Evolutionary conservation across 106 monocot species (phyloP).

Genomic region (Acorus calamus): DNA sequence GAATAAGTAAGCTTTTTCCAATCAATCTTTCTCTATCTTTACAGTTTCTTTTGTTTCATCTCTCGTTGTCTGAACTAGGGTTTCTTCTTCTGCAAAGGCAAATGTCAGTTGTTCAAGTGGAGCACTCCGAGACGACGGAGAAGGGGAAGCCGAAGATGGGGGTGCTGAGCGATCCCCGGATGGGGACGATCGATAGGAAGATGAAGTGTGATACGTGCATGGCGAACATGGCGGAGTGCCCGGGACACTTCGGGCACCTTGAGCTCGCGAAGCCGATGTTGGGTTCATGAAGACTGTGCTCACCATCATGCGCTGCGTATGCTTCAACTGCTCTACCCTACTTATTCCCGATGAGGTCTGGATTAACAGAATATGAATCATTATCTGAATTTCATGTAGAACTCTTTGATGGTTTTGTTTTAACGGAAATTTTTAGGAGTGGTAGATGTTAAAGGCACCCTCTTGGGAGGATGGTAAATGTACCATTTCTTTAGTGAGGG

Average conservation of each 20-base stretch:
- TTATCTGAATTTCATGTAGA: too few relatives aligned
- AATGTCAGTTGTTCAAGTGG: slow-evolving; percentile 91
- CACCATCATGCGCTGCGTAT: too few relatives aligned
- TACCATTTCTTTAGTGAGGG: too few relatives aligned
- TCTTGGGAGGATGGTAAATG: too few relatives aligned
- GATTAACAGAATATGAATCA: too few relatives aligned
- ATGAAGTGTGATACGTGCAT: slow-evolving; percentile 97
- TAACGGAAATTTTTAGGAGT: too few relatives aligned
- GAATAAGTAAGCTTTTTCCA: too few relatives aligned
- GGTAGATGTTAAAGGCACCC: too few relatives aligned
- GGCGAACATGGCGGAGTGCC: slow-evolving; percentile 96
- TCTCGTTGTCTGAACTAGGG: too few relatives aligned
- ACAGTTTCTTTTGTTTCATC: too few relatives aligned
- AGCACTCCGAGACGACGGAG: slow-evolving; percentile 87
- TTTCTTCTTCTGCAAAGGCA: slow-evolving; percentile 44
- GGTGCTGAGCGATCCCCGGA: slow-evolving; percentile 78
- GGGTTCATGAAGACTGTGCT: slow-evolving; percentile 98
- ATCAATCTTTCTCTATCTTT: too few relatives aligned
- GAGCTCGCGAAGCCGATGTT: slow-evolving; percentile 99
- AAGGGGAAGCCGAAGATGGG: slow-evolving; percentile 80
- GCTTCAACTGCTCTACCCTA: slow-evolving; percentile 91
- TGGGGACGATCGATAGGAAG: slow-evolving; percentile 94
- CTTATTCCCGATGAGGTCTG: slow-evolving; percentile 68
- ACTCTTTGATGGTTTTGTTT: too few relatives aligned
- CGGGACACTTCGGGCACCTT: slow-evolving; percentile 94